Conservation (phyloP, 768 basidiomycete species). For the Pleurotus sapidus region DNA sequence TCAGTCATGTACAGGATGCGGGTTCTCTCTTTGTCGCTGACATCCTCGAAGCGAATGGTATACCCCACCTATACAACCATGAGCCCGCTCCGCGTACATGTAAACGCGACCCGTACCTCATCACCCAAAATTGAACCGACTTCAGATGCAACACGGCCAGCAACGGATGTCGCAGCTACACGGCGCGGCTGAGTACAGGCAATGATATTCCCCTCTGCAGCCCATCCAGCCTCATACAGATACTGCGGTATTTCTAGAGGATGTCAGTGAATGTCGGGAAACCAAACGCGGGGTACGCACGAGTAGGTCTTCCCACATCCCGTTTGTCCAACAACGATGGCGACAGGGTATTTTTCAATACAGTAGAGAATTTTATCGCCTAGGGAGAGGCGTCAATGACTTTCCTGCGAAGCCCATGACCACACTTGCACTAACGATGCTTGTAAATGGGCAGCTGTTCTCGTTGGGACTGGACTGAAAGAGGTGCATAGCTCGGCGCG, state of each 20-base stretch:
- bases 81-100: not conserved
- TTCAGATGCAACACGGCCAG: slow-evolving; percentile 87
- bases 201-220: slow-evolving; percentile 74
- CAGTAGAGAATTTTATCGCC: slow-evolving; percentile 80
- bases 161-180: slow-evolving; percentile 95
- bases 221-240: slow-evolving; percentile 92
- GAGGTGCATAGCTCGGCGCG: slow-evolving; percentile 47
- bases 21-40: slow-evolving; percentile 80
- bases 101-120: slow-evolving; percentile 48
- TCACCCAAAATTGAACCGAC: slow-evolving; percentile 87
- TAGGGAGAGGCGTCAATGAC: slow-evolving; percentile 22
- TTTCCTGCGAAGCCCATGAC: slow-evolving; percentile 2
- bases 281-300: slow-evolving; percentile 42
- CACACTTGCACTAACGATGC: slow-evolving; percentile 57
- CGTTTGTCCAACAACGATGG: slow-evolving; percentile 91
- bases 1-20: slow-evolving; percentile 96
- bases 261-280: not conserved
- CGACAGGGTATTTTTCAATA: slow-evolving; percentile 79
- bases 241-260: slow-evolving; percentile 89
- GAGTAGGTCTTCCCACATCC: slow-evolving; percentile 98
- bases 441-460: slow-evolving; percentile 88
- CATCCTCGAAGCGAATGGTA: slow-evolving; percentile 94
- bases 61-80: slow-evolving; percentile 81
- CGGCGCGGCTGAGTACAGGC: slow-evolving; percentile 92
- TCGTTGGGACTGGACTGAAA: slow-evolving; percentile 73